Evolutionary conservation across 2,329 filamentous ascomycete genomes (phyloP), one percentile per base, ranked within the genome.

Genomic region (Graphilbum fragrans): DNA sequence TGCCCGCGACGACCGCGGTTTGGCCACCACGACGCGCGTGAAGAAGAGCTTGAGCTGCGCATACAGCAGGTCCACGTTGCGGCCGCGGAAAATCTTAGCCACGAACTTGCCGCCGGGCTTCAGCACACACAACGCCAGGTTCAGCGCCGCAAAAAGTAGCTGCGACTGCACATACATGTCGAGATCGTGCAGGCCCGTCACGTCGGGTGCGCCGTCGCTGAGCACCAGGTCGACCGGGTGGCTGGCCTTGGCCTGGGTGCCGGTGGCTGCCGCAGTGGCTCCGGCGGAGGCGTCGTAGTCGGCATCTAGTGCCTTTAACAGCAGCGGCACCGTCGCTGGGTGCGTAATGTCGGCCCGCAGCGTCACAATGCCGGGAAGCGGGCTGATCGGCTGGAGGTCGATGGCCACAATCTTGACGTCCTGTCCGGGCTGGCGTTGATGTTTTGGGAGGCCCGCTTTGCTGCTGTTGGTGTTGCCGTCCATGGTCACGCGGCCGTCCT

Each of bases 151-250:
- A 60, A 93, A 95, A 38, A 98, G 80, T 9, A 98, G 73, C 62
- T 96, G 92, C 9, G 85, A 88, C 63, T 98, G 92, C 17, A 98
- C 85, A 62, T 98, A 98, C 51, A 96, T 96, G 61, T 98, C 92
- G 29, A 98, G 76, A 58, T 98, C 92, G 59, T 98, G 92, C 1
- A 98, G 72, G 18, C 92, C 92, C 1, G 92, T 98, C 12, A 98
- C 92, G 54, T 98, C 92, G 1, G 92, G 92, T 0, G 92, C 92
- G 41, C 92, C 92, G 53, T 98, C 92, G 44, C 86, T 94, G 47
- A 98, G 76, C 20, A 98, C 90, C 2, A 98, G 74, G 56, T 98
- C 92, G 14, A 96, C 90, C 0, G 82, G 85, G 38, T 86, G 77
- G 1, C 80, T 74, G 3, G 82, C 74, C 14, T 31, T 31, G 8